Percentiles rank a stretch among this genome's conserved stretches.
These are phyloP conservation scores for Elaeagnus macrophylla DNA, from an alignment of 306 rosid genomes.

Conservation along the genomic window DNA sequence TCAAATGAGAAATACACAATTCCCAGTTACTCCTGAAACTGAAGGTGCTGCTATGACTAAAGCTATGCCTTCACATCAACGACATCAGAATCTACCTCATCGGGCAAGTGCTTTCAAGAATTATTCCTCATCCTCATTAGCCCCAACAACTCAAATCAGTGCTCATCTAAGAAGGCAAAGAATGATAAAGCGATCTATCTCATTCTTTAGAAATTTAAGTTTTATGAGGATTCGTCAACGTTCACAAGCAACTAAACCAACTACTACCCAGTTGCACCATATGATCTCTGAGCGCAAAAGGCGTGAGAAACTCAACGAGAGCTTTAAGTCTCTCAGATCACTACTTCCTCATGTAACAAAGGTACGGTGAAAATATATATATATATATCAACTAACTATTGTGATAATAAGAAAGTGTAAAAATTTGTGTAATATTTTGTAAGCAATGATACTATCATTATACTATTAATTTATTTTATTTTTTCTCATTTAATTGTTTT, in stretches of 20 bases:
- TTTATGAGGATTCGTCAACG: conserved; percentile 28
- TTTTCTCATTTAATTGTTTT: too few species aligned
- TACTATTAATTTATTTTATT: too few species aligned
- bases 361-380: conserved; percentile 30
- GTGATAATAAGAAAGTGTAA: too few species aligned
- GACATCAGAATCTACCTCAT: conserved; percentile 8
- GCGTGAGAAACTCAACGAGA: conserved; percentile 79
- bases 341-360: conserved; percentile 76
- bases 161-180: conserved; percentile 27
- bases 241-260: conserved; percentile 34
- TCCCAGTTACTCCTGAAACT: conserved; percentile 30
- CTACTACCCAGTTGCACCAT: conserved; percentile 58
- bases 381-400: too few species aligned
- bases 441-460: too few species aligned
- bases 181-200: conserved; percentile 48
- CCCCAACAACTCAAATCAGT: conserved; percentile 13
- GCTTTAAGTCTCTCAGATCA: conserved; percentile 61
- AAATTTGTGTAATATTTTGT: background rate
- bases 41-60: conserved; percentile 49
- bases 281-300: conserved; percentile 72
- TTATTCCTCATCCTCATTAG: conserved; percentile 16
- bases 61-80: conserved; percentile 32
- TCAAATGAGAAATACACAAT: conserved; percentile 22
- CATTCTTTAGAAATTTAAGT: conserved; percentile 42
- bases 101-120: conserved; percentile 44